Evolutionary conservation across 2,329 filamentous ascomycete species (phyloP), one percentile per base, ranked within the genome.

Genomic region (Thielaviopsis populi): DNA sequence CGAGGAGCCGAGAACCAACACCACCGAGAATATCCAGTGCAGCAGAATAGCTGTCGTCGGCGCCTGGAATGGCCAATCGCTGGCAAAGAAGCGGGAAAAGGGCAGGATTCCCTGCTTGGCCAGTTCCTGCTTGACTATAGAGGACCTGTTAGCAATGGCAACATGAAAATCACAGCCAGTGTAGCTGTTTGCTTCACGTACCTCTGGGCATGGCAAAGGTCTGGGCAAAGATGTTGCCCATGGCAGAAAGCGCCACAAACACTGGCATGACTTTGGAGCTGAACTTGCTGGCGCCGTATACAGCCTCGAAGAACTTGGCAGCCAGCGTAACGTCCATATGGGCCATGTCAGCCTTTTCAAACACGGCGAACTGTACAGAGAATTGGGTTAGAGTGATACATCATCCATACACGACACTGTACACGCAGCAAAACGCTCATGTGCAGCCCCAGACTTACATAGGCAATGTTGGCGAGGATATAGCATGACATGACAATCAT

Each of bases 31-130:
- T 5, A 59, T 7, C 63, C 63, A 65, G 54, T 65, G 63, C 17
- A 65, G 30, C 19, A 65, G 22, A 43, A 65, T 65, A 33, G 63
- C 50, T 1, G 60, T 62, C 13, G 63, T 54, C 27, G 63, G 63
- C 17, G 63, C 63, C 10, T 85, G 86, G 67, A 84, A 86, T 0
- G 86, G 86, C 72, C 80, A 82, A 69, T 84, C 85, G 2, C 83
- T 87, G 0, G 85, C 85, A 82, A 83, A 88, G 70, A 89, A 81
- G 1, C 77, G 77, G 66, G 82, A 83, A 63, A 79, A 86, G 0
- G 86, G 86, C 15, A 89, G 69, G 4, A 89, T 74, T 0, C 85
- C 85, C 69, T 89, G 86, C 69, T 86, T 87, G 0, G 82, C 86
- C 54, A 89, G 75, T 71, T 88, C 85, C 67, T 85, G 82, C 68